Base-by-base conservation (phyloP, 768 basidiomycete species). In the Daedaleopsis nitida region DNA sequence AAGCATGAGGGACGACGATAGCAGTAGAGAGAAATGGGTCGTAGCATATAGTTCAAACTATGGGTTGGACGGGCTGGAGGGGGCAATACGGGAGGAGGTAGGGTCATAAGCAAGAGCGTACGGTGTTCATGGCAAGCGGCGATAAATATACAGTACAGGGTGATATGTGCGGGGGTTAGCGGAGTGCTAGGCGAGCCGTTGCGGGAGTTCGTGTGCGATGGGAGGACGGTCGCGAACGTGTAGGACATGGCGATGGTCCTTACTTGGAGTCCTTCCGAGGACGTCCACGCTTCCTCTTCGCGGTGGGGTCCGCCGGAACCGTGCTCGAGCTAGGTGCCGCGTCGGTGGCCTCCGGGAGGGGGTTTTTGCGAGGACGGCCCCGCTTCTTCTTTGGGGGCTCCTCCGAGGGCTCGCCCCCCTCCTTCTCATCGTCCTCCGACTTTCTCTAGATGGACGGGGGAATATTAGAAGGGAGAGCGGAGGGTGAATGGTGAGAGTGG, bases 241-340 rank as follows among this genome's bases (percentile, higher is more conserved):
- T 37, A 47, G 17, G 34, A 12, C 43, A 51, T 54, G 58, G 43
- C 21, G 45, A 23, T 14, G 21, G 47, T 13, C 47, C 75, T 59
- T 80, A 79, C 73, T 82, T 86, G 57, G 83, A 79, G 57, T 78
- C 76, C 75, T 92, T 92, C 65, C 85, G 87, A 58, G 91, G 90
- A 62, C 90, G 85, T 43, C 90, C 90, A 63, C 91, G 83, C 73
- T 81, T 85, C 68, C 87, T 81, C 74, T 91, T 91, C 52, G 81
- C n/a, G n/a, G n/a, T n/a, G n/a, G n/a, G n/a, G n/a, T n/a, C n/a
- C n/a, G n/a, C n/a, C n/a, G n/a, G n/a, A n/a, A n/a, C 74, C 12
- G 58, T 43, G 55, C 58, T 57, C 16, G 57, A n/a, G 43, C 55
- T 57, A 21, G 38, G 47, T 38, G 85, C 86, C 52, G 81, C 83